A percentile compares a stretch with the other conserved stretches of the same genome.
phyloP scores from a whole-genome alignment of 257 asterid genomes.

The Solanum megistacrolobum region DNA sequence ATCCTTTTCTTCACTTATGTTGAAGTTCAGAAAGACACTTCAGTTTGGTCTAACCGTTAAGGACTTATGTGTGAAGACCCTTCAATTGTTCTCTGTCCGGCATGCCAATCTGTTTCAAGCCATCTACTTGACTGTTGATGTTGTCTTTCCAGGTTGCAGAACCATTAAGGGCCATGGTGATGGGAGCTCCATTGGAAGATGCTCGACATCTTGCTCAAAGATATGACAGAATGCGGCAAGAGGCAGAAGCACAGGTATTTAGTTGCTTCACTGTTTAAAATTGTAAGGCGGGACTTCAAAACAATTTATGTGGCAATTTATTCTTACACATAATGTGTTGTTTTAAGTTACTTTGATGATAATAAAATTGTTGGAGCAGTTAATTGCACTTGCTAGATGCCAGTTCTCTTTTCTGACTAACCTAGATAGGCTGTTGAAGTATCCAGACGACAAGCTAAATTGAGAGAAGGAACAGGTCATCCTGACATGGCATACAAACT shows the following conservation, averaged over 20 bases:
- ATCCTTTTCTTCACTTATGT: neutral
- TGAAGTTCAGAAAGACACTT: neutral
- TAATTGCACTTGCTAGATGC: slow-evolving; percentile 4
- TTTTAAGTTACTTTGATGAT: neutral
- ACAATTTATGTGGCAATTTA: neutral
- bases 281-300: neutral
- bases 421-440: slow-evolving; percentile 98
- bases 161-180: slow-evolving; percentile 97
- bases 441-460: slow-evolving; percentile 73
- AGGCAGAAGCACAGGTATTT: slow-evolving; percentile 97
- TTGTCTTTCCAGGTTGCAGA: slow-evolving; percentile 65
- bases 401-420: slow-evolving; percentile 23
- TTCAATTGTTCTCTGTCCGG: neutral
- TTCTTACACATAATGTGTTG: neutral
- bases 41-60: neutral
- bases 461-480: slow-evolving; percentile 82
- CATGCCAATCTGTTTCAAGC: neutral
- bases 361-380: neutral
- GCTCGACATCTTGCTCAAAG: slow-evolving; percentile 99
- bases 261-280: neutral
- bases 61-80: neutral
- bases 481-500: slow-evolving; percentile 84
- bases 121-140: neutral
- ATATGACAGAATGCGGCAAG: slow-evolving; percentile 96
- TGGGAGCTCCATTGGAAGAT: slow-evolving; percentile 99